Evolutionary conservation across 257 asterid species (phyloP).

Genomic region (Jasminum sambac): DNA sequence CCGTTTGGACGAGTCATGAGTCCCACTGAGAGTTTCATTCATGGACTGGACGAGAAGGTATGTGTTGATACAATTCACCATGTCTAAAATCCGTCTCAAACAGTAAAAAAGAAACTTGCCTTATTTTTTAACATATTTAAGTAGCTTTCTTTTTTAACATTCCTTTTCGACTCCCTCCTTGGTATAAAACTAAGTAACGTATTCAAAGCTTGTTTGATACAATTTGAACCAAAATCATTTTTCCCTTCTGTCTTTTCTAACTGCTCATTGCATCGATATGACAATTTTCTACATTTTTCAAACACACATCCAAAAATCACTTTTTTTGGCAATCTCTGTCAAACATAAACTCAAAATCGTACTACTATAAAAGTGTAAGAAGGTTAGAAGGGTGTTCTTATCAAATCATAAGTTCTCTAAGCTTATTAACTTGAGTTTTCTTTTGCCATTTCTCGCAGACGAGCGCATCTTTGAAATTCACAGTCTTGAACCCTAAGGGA

Average conservation of each 20-base stretch:
- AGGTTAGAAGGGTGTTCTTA: background rate
- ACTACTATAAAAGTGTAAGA: background rate
- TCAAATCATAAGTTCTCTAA: background rate
- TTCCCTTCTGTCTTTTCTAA: too few relatives aligned
- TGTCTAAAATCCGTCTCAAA: background rate
- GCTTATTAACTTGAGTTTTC: slow-evolving; percentile 1
- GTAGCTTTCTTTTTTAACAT: background rate
- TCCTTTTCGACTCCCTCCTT: background rate
- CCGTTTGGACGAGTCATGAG: slow-evolving; percentile 95
- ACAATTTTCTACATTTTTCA: too few relatives aligned
- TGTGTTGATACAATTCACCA: slow-evolving; percentile 1
- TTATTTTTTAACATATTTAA: background rate
- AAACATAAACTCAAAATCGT: background rate
- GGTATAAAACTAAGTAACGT: background rate
- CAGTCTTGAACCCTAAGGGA: slow-evolving; percentile 90
- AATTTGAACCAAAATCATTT: too few relatives aligned
- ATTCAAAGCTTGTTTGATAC: too few relatives aligned
- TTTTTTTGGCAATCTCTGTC: too few relatives aligned
- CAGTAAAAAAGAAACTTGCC: background rate
- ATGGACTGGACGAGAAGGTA: slow-evolving; percentile 93
- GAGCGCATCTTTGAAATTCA: slow-evolving; percentile 93
- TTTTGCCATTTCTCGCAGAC: slow-evolving; percentile 52
- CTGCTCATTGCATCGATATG: too few relatives aligned
- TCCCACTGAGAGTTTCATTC: slow-evolving; percentile 77
- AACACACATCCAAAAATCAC: too few relatives aligned